A percentile compares a stretch with the other conserved stretches of the same genome.
Evolutionary conservation across 1,284 basidiomycete genomes (phyloP).

Genomic region (Ceratobasidium sp.): DNA sequence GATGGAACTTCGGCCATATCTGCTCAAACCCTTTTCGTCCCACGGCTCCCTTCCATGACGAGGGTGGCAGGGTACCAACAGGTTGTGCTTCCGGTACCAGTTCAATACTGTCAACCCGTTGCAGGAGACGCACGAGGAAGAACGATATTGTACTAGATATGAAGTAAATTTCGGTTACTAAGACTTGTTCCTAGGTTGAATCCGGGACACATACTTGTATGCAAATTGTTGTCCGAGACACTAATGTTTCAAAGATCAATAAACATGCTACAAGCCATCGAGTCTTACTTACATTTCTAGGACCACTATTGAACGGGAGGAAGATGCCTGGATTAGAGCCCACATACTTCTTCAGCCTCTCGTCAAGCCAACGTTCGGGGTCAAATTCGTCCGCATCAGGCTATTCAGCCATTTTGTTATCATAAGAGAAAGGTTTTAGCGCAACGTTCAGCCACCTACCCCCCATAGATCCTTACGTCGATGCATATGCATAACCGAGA

Average conservation of each 20-base stretch:
- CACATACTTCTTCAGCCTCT: slow-evolving; percentile 63
- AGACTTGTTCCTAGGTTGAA: too few relatives aligned
- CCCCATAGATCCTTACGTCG: slow-evolving; percentile 72
- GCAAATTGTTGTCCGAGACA: slow-evolving; percentile 67
- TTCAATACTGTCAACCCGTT: slow-evolving; percentile 62
- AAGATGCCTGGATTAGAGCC: slow-evolving; percentile 69
- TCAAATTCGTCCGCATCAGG: slow-evolving; percentile 62
- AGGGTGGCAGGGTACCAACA: slow-evolving; percentile 58
- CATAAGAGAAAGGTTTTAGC: neutral
- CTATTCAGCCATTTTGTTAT: slow-evolving; percentile 58
- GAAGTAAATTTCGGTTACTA: slow-evolving; percentile 46
- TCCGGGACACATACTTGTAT: too few relatives aligned
- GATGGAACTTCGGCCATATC: slow-evolving; percentile 62
- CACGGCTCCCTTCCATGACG: slow-evolving; percentile 58
- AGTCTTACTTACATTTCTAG: slow-evolving; percentile 60
- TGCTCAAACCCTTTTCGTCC: slow-evolving; percentile 59
- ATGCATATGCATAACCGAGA: slow-evolving; percentile 70
- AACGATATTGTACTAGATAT: slow-evolving; percentile 68
- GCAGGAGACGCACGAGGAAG: slow-evolving; percentile 71
- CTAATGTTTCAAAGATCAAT: neutral
- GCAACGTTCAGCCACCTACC: neutral
- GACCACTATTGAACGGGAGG: slow-evolving; percentile 68
- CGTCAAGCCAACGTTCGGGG: slow-evolving; percentile 68
- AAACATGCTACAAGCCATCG: neutral
- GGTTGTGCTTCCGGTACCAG: slow-evolving; percentile 62